Evolutionary conservation across 2,329 filamentous ascomycete species (phyloP), one percentile per base, ranked within the genome.

Genomic region (Sporothrix pseudoabietina): DNA sequence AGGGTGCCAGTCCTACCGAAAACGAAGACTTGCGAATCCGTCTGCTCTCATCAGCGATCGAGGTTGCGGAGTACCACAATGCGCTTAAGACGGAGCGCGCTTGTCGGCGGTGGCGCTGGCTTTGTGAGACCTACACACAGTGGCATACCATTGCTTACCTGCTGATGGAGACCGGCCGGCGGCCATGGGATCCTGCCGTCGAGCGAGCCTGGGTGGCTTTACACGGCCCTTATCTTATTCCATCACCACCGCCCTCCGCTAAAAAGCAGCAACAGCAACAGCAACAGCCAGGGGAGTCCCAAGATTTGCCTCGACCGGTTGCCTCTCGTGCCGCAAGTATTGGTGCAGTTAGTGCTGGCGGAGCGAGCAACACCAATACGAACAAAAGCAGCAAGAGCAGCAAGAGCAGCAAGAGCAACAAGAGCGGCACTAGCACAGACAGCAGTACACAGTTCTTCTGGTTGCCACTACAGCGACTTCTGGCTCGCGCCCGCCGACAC

Each of bases 61-160:
- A 88, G 72, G 82, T 88, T 0, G 85, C 86, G 69, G 87, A 88
- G 77, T 87, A 87, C 76, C 87, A 85, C 73, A 85, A 87, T 74
- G 80, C 84, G 0, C 79, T 89, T 19, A 87, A 87, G 73, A 79
- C 82, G 0, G 86, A 89, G 72, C 80, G 80, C 0, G 80, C 79
- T 16, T 84, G 82, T 72, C 83, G 83, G 3, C 84, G 84, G 57
- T 88, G 86, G 85, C 85, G 85, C 16, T 89, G 87, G 87, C 80
- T 88, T 6, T 89, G 86, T 78, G 85, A 88, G 75, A 88, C 86
- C 0, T 88, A 88, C 77, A 87, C 84, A 0, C 87, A 89, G 74
- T 89, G 87, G 86, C 84, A 88, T 75, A 85, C 87, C 4, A 83
- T 89, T 12, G 86, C 86, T 0, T 89, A 86, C 75, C 80, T 89